These are phyloP conservation scores for Pyrenochaeta sp. DNA, from an alignment of 2,329 filamentous ascomycete genomes.

Conservation along the genomic window DNA sequence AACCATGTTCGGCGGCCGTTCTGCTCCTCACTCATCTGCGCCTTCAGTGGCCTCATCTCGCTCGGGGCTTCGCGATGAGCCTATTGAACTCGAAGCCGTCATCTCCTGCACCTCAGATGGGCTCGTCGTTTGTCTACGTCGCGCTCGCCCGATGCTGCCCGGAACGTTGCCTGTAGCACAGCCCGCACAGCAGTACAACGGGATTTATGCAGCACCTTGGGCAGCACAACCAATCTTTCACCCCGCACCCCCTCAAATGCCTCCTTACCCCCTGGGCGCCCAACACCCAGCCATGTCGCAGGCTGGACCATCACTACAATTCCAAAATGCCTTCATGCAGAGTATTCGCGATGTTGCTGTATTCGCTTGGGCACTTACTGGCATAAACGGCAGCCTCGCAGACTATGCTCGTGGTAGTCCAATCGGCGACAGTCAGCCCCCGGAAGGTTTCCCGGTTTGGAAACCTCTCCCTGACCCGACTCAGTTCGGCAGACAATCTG, in stretches of 20 bases:
- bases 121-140: constrained; percentile 80
- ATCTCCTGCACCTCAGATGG: constrained; percentile 91
- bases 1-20: constrained; percentile 36
- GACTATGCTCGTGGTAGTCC: constrained; percentile 70
- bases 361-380: constrained; percentile 84
- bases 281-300: constrained; percentile 54
- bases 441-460: constrained; percentile 69
- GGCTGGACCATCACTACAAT: constrained; percentile 55
- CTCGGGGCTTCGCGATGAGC: constrained; percentile 43
- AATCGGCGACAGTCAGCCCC: constrained; percentile 69
- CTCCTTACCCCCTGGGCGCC: constrained; percentile 46
- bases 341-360: constrained; percentile 85
- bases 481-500: constrained; percentile 30
- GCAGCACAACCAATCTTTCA: constrained; percentile 69
- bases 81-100: constrained; percentile 84
- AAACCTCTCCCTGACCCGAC: constrained; percentile 40
- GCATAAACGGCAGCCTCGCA: constrained; percentile 79
- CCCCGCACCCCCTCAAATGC: constrained; percentile 50
- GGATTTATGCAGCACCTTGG: constrained; percentile 84
- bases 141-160: constrained; percentile 75
- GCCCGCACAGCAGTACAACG: constrained; percentile 48
- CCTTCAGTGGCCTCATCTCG: constrained; percentile 39
- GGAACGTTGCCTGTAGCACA: constrained; percentile 31
- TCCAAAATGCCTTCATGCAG: constrained; percentile 72
- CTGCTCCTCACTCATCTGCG: constrained; percentile 33